phyloP scores from a whole-genome alignment of 306 rosid species.

The Inga laurina region DNA sequence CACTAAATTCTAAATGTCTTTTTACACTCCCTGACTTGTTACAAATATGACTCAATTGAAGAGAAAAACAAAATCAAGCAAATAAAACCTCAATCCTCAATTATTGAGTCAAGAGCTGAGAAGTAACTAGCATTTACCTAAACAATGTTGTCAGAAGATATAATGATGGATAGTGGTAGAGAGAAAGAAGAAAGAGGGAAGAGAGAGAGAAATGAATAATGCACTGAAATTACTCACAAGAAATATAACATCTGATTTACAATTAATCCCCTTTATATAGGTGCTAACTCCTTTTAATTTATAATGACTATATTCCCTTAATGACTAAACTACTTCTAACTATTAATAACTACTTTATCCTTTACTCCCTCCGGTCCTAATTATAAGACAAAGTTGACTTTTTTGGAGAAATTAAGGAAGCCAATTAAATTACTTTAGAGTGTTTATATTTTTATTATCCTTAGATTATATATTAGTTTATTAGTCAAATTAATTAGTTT shows the following conservation, averaged over 20 bases:
- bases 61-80: background rate
- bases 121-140: background rate
- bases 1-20: background rate
- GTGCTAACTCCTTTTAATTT: background rate
- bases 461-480: too few relatives aligned
- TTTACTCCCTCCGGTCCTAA: too few relatives aligned
- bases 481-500: too few relatives aligned
- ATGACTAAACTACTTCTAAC: background rate
- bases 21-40: background rate
- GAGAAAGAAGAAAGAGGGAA: too few relatives aligned
- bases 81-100: background rate
- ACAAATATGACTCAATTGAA: background rate
- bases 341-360: background rate
- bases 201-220: too few relatives aligned
- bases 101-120: background rate
- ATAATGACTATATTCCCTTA: too few relatives aligned
- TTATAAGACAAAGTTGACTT: too few relatives aligned
- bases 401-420: too few relatives aligned
- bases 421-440: too few relatives aligned
- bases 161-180: too few relatives aligned
- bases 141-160: background rate
- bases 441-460: too few relatives aligned
- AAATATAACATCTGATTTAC: background rate
- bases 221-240: too few relatives aligned
- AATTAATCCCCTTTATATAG: background rate